Conservation (phyloP, 2,329 filamentous ascomycete genomes). For the Ambrosiella beaveri region DNA sequence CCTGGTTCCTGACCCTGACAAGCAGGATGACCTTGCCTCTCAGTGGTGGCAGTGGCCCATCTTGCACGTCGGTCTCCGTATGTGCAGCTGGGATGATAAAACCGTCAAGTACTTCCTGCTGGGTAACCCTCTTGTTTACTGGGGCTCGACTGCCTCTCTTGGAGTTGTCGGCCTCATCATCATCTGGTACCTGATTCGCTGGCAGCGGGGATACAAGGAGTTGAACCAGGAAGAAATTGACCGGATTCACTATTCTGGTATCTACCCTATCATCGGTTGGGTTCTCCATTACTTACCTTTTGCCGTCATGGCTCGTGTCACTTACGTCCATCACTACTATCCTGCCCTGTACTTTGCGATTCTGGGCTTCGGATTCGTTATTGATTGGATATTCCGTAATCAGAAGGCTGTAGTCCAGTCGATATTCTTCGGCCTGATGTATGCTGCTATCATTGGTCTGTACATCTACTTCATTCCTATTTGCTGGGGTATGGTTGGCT, state of each 20-base stretch:
- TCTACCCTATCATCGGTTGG: conserved; percentile 90
- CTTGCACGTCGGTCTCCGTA: conserved; percentile 83
- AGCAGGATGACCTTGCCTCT: conserved; percentile 94
- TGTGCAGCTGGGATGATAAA: conserved; percentile 95
- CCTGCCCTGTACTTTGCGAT: conserved; percentile 97
- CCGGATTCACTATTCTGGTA: conserved; percentile 80
- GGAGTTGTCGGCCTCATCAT: conserved; percentile 55
- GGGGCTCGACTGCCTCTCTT: conserved; percentile 72
- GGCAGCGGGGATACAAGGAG: conserved; percentile 87
- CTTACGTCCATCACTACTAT: conserved; percentile 98
- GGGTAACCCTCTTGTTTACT: conserved; percentile 91
- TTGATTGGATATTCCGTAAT: conserved; percentile 64
- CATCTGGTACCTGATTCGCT: conserved; percentile 74
- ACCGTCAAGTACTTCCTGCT: conserved; percentile 97
- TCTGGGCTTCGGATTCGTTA: conserved; percentile 68
- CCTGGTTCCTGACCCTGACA: conserved; percentile 90
- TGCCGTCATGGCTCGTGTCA: conserved; percentile 93
- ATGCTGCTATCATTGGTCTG: conserved; percentile 56
- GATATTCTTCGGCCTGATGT: conserved; percentile 56
- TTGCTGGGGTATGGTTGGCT: conserved; percentile 87
- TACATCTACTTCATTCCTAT: conserved; percentile 87
- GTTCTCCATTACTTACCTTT: conserved; percentile 93
- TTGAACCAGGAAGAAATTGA: conserved; percentile 68
- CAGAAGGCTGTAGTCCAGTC: conserved; percentile 47
- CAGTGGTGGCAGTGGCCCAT: conserved; percentile 98